Evolutionary conservation across 371 early-diverging fungal genomes (phyloP).

Genomic region (Actinomortierella ambigua): DNA sequence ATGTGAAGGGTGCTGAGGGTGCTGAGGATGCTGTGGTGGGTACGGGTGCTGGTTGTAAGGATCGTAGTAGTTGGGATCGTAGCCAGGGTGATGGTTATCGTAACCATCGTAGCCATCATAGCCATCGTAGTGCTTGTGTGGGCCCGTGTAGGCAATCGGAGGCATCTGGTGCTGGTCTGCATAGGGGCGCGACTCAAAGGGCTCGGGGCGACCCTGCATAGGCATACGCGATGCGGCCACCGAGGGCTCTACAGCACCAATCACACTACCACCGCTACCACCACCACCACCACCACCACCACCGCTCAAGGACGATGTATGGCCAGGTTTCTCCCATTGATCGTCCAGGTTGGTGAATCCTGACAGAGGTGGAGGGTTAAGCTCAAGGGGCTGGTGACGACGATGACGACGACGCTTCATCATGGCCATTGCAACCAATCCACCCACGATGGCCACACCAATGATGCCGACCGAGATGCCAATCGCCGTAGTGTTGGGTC

Average conservation of each 20-base stretch:
- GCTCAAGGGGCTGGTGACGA: constrained; percentile 25
- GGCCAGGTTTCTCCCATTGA: constrained; percentile 32
- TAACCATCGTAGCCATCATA: constrained; percentile 6
- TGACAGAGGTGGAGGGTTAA: constrained; percentile 17
- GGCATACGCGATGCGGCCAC: no score
- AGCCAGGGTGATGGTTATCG: constrained; percentile 2
- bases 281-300: not conserved
- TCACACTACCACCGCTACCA: not conserved
- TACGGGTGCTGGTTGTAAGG: no score
- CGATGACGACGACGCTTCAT: constrained; percentile 38
- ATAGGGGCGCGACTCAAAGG: no score
- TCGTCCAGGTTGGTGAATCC: constrained; percentile 14
- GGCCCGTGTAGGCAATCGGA: no score
- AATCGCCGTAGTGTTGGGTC: constrained; percentile 20
- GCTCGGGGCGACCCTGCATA: no score
- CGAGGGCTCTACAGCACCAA: no score
- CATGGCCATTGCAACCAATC: constrained; percentile 19
- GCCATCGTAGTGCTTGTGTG: constrained; percentile 1
- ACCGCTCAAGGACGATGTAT: constrained; percentile 4
- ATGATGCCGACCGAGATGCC: constrained; percentile 27
- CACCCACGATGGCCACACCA: constrained; percentile 24
- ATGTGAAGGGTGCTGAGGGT: no score
- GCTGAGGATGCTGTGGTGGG: no score
- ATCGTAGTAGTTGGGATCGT: constrained; percentile 7
- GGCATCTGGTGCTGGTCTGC: no score